phyloP scores from a whole-genome alignment of 768 basidiomycete genomes.

The Macrocybe gigantea region DNA sequence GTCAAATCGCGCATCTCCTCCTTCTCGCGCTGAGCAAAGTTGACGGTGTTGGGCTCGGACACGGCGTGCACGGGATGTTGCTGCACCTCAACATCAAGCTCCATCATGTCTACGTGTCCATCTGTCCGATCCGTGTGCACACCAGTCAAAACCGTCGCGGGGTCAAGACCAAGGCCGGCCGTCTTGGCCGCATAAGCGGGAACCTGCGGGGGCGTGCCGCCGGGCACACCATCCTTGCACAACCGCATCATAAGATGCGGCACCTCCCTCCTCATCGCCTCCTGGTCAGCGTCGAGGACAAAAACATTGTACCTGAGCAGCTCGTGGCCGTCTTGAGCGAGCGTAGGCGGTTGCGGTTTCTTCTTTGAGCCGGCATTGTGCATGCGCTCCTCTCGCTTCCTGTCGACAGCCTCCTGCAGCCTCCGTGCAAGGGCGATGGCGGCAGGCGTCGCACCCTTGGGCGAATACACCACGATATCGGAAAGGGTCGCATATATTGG shows the following conservation, averaged over 20 bases:
- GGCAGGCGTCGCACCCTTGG: conserved; percentile 51
- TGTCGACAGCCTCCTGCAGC: conserved; percentile 57
- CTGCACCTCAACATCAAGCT: background rate
- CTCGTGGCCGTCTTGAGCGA: background rate
- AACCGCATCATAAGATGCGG: conserved; percentile 50
- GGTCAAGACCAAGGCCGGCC: no score
- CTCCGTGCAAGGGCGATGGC: conserved; percentile 58
- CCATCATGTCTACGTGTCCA: conserved; percentile 28
- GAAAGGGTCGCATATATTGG: conserved; percentile 85
- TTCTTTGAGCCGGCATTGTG: conserved; percentile 1
- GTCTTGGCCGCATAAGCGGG: no score
- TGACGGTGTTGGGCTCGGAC: conserved; percentile 54
- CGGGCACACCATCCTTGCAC: conserved; percentile 32
- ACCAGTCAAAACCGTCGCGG: conserved; percentile 10
- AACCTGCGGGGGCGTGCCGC: conserved; percentile 9
- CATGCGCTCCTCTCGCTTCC: conserved; percentile 47
- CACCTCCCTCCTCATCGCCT: conserved; percentile 35
- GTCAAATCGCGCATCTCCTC: conserved; percentile 91
- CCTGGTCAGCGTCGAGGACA: conserved; percentile 55
- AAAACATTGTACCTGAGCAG: conserved; percentile 70
- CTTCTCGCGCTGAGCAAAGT: conserved; percentile 79
- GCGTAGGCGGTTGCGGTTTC: background rate
- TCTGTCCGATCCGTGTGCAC: conserved; percentile 38
- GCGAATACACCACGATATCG: conserved; percentile 86
- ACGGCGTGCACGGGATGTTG: background rate